Percentiles rank a stretch among this genome's conserved stretches.
Evolutionary conservation across 2,329 filamentous ascomycete species (phyloP).

Genomic region (Grosmannia clavigera): DNA sequence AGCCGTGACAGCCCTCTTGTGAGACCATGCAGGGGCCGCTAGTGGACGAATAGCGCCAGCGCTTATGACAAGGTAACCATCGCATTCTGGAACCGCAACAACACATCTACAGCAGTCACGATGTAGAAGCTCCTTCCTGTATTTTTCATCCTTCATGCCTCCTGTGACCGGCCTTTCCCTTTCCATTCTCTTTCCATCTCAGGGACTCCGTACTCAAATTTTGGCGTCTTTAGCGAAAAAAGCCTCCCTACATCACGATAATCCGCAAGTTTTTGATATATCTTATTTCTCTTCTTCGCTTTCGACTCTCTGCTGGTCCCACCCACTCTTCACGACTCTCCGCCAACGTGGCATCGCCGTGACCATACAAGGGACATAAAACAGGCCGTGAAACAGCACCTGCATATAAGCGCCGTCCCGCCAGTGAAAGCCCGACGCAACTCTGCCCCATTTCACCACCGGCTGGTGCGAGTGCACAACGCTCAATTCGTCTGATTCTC

Average conservation of each 20-base stretch:
- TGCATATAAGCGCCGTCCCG: not conserved
- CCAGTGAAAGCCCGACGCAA: not conserved
- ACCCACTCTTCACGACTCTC: not conserved
- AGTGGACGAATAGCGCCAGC: not conserved
- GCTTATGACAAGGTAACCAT: not conserved
- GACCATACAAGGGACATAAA: not conserved
- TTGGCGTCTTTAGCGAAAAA: no score
- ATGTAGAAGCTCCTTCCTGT: no score
- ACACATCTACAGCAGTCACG: no score
- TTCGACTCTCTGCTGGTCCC: not conserved
- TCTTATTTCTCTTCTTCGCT: not conserved
- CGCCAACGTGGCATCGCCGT: not conserved
- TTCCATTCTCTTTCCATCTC: no score
- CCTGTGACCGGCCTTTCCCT: no score
- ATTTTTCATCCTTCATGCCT: no score
- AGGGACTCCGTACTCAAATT: no score
- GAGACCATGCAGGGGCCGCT: not conserved
- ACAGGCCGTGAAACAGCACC: not conserved
- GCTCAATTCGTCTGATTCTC: not conserved
- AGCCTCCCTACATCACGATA: no score
- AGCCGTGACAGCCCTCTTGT: not conserved
- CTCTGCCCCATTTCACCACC: not conserved
- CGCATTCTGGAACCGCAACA: no score
- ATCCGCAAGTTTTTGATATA: no score
- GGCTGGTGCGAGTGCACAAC: not conserved